Evolutionary conservation across 441 rosid species (phyloP), one percentile per base, ranked within the genome.

Genomic region (Populus hybrid): DNA sequence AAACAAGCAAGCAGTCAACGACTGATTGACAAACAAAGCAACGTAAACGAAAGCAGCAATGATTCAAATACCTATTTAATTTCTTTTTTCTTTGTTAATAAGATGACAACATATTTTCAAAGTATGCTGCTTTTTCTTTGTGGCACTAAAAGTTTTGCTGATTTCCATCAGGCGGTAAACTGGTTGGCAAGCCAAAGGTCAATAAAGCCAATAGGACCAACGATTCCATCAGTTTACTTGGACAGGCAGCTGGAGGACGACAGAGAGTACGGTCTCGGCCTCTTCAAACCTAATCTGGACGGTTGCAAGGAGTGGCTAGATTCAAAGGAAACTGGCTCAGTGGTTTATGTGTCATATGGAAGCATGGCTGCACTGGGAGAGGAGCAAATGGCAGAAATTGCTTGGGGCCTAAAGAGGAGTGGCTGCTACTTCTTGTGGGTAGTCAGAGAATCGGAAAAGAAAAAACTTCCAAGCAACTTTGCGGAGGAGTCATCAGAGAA

Each of bases 261-360:
- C 82, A 87, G 74, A 42, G 91, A 88, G 20, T 87, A 89, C 36
- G 89, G 87, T 0, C 76, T 88, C 6, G 81, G 82, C 63, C 81
- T 87, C 50, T 85, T 81, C 79, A 79, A 79, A 61, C 80, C 88
- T 5, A 76, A 83, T 29, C 59, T 70, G 1, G 81, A 82, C 20
- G 68, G 73, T 59, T 78, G 83, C 78, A 64, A 74, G 53, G 75
- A 74, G 18, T 89, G 91, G 92, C 73, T 90, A 40, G 80, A 68
- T 82, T 72, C 82, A 2, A 89, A 81, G 65, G 83, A 80, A 42
- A 33, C 69, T 0, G 31, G 35, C 56, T 87, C 90, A 0, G 93
- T 91, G 59, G 82, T 89, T 26, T 87, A 87, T 31, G 86, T 84
- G 18, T 86, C 93, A 33, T 87, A 84, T 3, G 94, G 94, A 67